Evolutionary conservation across 768 basidiomycete species (phyloP).

Genomic region (Asterophora parasitica): DNA sequence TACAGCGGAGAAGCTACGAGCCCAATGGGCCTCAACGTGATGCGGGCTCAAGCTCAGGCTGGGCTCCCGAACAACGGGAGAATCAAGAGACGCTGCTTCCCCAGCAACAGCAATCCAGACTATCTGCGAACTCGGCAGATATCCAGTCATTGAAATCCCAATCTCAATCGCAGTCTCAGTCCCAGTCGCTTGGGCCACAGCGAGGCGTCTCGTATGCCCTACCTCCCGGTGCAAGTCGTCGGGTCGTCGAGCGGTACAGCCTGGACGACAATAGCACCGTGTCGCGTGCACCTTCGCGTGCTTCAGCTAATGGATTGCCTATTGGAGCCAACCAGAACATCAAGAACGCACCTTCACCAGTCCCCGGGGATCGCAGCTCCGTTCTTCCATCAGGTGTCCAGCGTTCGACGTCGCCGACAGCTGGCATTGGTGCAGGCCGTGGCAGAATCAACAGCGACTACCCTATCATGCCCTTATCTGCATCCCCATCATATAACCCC

Average conservation of each 20-base stretch:
- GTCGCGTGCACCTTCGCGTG: constrained; percentile 30
- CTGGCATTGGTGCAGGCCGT: constrained; percentile 25
- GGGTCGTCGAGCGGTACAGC: constrained; percentile 49
- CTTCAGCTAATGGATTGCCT: constrained; percentile 30
- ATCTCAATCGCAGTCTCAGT: constrained; percentile 25
- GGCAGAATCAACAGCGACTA: constrained; percentile 30
- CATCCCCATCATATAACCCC: constrained; percentile 55
- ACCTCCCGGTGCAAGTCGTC: constrained; percentile 38
- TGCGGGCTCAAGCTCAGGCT: constrained; percentile 13
- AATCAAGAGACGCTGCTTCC: constrained; percentile 18
- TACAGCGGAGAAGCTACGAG: constrained; percentile 15
- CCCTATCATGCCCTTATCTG: constrained; percentile 54
- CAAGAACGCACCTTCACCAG: constrained; percentile 16
- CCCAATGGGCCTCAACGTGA: constrained; percentile 11
- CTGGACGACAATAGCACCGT: constrained; percentile 36
- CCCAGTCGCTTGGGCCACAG: constrained; percentile 30
- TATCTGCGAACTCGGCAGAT: constrained; percentile 26
- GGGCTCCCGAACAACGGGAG: constrained; percentile 20
- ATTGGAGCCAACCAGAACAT: constrained; percentile 27
- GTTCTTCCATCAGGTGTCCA: constrained; percentile 39
- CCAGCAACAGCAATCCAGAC: constrained; percentile 18
- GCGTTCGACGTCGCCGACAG: constrained; percentile 40
- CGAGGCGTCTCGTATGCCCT: constrained; percentile 42
- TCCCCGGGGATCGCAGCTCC: constrained; percentile 22
- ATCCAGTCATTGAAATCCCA: constrained; percentile 25